phyloP scores from a whole-genome alignment of 257 asterid species.

The Ballota nigra region DNA sequence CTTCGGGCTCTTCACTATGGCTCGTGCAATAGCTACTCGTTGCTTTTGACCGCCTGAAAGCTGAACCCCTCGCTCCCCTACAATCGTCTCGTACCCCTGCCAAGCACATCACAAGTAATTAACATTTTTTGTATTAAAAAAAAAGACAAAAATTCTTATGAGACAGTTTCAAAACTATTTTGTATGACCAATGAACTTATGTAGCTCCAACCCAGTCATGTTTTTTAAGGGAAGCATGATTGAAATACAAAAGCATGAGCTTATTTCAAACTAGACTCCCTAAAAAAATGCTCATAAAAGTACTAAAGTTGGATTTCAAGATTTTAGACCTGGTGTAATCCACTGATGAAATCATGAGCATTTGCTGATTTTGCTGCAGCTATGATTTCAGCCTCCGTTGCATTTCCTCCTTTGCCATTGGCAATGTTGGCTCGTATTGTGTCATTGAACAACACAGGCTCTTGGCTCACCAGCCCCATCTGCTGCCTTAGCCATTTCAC shows the following conservation, averaged over 20 bases:
- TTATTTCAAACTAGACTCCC: too few species aligned
- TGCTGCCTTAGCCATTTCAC: slow-evolving; percentile 71
- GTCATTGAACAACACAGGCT: slow-evolving; percentile 63
- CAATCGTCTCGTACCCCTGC: slow-evolving; percentile 68
- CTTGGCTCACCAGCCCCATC: slow-evolving; percentile 87
- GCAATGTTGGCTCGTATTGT: slow-evolving; percentile 72
- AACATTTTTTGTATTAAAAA: too few species aligned
- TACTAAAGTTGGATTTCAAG: neutral
- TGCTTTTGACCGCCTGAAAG: slow-evolving; percentile 82
- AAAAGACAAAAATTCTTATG: too few species aligned
- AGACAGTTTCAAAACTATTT: too few species aligned
- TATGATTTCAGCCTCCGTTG: slow-evolving; percentile 55
- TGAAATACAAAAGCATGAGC: too few species aligned
- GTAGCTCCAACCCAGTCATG: too few species aligned
- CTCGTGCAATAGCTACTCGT: slow-evolving; percentile 75
- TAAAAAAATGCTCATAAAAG: neutral
- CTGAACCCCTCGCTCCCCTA: slow-evolving; percentile 68
- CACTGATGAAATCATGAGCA: slow-evolving; percentile 69
- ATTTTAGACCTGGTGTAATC: slow-evolving; percentile 38
- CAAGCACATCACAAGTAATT: neutral
- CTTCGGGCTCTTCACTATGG: slow-evolving; percentile 54
- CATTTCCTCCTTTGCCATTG: slow-evolving; percentile 57
- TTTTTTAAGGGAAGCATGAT: too few species aligned
- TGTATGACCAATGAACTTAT: too few species aligned
- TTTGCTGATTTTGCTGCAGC: slow-evolving; percentile 64